These are phyloP conservation scores for Clarireedia sp. DNA, from an alignment of 2,329 filamentous ascomycete genomes.

Conservation along the genomic window DNA sequence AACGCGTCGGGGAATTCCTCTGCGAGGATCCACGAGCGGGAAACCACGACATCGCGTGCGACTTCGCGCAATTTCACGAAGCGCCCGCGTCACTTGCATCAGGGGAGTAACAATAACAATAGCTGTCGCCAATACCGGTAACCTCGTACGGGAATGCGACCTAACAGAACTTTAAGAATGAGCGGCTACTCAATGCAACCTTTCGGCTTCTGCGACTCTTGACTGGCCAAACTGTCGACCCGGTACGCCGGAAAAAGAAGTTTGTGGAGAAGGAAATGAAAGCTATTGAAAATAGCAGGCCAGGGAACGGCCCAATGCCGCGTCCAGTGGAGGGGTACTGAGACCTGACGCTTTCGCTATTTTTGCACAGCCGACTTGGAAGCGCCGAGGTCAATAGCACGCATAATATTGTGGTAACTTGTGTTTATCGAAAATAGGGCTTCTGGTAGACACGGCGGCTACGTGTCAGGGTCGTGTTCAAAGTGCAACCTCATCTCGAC, in stretches of 20 bases:
- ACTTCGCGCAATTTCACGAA: conserved; percentile 16
- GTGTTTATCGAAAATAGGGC: not conserved
- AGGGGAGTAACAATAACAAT: not conserved
- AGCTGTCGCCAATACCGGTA: not conserved
- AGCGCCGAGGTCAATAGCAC: conserved; percentile 12
- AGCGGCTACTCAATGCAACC: conserved; percentile 21
- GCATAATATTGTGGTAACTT: not conserved
- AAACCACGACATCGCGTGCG: not conserved
- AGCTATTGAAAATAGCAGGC: not conserved
- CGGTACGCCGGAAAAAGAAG: not conserved
- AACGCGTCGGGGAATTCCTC: conserved; percentile 3
- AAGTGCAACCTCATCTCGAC: conserved; percentile 7
- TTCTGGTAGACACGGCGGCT: conserved; percentile 15
- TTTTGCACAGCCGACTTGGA: conserved; percentile 24
- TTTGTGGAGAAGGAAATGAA: conserved; percentile 2
- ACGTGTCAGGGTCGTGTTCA: conserved; percentile 27
- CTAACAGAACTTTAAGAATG: conserved; percentile 4
- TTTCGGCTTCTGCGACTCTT: not conserved
- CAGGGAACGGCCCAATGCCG: conserved; percentile 11
- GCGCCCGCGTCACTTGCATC: conserved; percentile 18
- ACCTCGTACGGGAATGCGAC: not conserved
- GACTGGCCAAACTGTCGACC: conserved; percentile 2
- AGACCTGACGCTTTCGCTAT: conserved; percentile 18
- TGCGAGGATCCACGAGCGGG: not conserved
- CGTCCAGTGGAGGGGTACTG: conserved; percentile 9